phyloP scores from a whole-genome alignment of 768 basidiomycete species.

The Psilocybe sp. region DNA sequence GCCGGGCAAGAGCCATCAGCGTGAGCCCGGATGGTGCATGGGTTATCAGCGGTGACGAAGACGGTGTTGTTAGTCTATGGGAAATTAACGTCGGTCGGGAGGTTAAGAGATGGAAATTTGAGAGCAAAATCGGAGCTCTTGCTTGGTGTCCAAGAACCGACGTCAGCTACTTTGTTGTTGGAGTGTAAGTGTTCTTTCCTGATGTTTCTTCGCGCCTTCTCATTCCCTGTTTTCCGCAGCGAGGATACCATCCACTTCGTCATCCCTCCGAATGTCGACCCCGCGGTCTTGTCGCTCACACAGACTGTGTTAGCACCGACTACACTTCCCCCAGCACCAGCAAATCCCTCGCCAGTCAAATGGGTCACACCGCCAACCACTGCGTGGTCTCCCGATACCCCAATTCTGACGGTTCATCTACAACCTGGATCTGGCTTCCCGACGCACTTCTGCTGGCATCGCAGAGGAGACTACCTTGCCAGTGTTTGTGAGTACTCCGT shows the following conservation, averaged over 20 bases:
- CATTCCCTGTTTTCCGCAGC: slow-evolving; percentile 37
- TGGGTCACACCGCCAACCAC: slow-evolving; percentile 55
- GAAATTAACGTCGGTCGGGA: slow-evolving; percentile 88
- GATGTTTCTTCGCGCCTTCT: slow-evolving; percentile 6
- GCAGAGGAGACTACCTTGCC: slow-evolving; percentile 92
- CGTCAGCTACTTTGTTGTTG: slow-evolving; percentile 74
- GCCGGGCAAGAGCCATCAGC: slow-evolving; percentile 71
- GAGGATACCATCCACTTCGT: slow-evolving; percentile 80
- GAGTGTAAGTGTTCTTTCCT: slow-evolving; percentile 54
- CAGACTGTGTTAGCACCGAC: slow-evolving; percentile 61
- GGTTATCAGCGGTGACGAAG: slow-evolving; percentile 90
- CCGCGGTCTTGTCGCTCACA: slow-evolving; percentile 53
- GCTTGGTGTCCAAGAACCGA: slow-evolving; percentile 94
- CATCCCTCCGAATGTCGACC: slow-evolving; percentile 75
- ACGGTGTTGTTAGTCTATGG: slow-evolving; percentile 85
- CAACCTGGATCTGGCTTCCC: slow-evolving; percentile 67
- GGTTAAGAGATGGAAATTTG: slow-evolving; percentile 83
- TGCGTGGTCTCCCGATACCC: slow-evolving; percentile 47
- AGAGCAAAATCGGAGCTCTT: slow-evolving; percentile 73
- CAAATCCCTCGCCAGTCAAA: slow-evolving; percentile 63
- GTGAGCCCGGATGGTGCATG: slow-evolving; percentile 89
- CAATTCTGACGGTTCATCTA: slow-evolving; percentile 60
- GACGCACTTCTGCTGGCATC: slow-evolving; percentile 88
- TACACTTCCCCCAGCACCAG: slow-evolving; percentile 55
- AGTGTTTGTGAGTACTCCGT: slow-evolving; percentile 75